phyloP scores from a whole-genome alignment of 768 basidiomycete species.

The Auricularia cornea region DNA sequence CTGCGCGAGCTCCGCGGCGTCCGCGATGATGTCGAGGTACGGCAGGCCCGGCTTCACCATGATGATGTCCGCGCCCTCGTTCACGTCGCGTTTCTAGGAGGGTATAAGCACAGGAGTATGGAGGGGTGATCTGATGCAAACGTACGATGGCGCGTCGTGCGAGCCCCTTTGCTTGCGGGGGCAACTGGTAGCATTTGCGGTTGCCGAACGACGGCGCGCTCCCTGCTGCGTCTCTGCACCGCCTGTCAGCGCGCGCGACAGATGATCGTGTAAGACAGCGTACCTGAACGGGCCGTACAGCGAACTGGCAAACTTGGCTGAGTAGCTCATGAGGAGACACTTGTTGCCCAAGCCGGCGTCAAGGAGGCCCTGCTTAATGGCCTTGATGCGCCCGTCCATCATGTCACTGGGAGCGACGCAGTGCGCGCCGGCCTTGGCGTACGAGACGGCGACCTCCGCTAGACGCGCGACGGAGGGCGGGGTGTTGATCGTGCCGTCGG shows the following conservation, averaged over 20 bases:
- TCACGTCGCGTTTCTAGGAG: slow-evolving; percentile 70
- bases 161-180: slow-evolving; percentile 78
- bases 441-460: slow-evolving; percentile 84
- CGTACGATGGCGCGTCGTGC: slow-evolving; percentile 88
- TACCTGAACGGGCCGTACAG: slow-evolving; percentile 96
- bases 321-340: slow-evolving; percentile 92
- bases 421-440: slow-evolving; percentile 93
- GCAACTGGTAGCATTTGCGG: slow-evolving; percentile 97
- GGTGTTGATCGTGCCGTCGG: slow-evolving; percentile 70
- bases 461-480: slow-evolving; percentile 77
- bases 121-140: slow-evolving; percentile 6
- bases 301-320: slow-evolving; percentile 93
- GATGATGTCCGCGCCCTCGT: slow-evolving; percentile 93
- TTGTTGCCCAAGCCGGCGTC: slow-evolving; percentile 78
- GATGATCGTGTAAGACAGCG: not conserved
- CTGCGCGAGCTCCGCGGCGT: slow-evolving; percentile 70
- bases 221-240: slow-evolving; percentile 78
- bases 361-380: slow-evolving; percentile 82
- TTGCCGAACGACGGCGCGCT: slow-evolving; percentile 92
- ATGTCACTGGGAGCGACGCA: slow-evolving; percentile 99
- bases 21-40: slow-evolving; percentile 92
- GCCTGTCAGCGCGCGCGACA: not conserved
- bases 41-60: slow-evolving; percentile 98
- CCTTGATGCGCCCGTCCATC: slow-evolving; percentile 95
- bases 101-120: too few relatives aligned